Conservation (phyloP, 148 eudicot genomes). For the Fagopyrum homotropicum region DNA sequence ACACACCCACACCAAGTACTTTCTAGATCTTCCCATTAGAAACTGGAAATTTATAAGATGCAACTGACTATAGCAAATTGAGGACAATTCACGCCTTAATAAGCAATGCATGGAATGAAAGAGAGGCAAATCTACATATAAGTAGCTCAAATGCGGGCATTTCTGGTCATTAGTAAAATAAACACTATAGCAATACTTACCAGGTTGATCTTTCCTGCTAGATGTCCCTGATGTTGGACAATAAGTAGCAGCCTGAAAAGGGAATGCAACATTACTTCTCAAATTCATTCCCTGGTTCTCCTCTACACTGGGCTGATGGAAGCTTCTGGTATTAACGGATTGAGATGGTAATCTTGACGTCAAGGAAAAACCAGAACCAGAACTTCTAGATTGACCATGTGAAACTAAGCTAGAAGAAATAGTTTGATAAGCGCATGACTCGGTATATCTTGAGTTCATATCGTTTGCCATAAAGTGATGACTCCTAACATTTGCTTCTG, state of each 20-base stretch:
- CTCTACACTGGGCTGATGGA: neutral
- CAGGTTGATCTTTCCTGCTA: neutral
- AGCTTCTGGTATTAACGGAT: neutral
- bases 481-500: neutral
- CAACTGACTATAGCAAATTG: neutral
- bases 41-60: neutral
- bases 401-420: neutral
- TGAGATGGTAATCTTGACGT: conserved; percentile 7
- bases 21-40: neutral
- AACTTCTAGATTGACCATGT: neutral
- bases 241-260: neutral
- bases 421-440: neutral
- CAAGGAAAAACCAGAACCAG: neutral
- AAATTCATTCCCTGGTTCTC: neutral
- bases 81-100: neutral
- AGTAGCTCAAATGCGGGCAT: neutral
- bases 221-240: conserved; percentile 1
- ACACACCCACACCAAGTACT: neutral
- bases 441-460: neutral
- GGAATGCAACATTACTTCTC: neutral
- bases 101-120: neutral
- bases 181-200: neutral
- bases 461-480: neutral
- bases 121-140: neutral
- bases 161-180: neutral